Percentiles rank a stretch among this genome's conserved stretches.
These are phyloP conservation scores for Vararia minispora DNA, from an alignment of 768 basidiomycete genomes.

Conservation along the genomic window DNA sequence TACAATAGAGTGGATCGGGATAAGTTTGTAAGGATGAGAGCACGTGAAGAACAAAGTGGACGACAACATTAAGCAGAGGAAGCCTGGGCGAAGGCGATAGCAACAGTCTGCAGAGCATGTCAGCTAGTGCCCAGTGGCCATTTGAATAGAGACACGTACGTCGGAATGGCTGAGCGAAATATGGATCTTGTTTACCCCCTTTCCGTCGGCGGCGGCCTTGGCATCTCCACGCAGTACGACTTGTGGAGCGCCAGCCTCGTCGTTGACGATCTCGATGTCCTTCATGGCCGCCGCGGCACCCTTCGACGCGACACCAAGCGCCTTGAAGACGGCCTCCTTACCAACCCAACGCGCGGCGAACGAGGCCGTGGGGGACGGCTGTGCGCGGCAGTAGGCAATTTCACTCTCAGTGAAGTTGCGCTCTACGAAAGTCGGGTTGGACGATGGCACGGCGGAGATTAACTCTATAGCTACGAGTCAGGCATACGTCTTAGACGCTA, in stretches of 20 bases:
- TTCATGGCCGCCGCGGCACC: slow-evolving; percentile 94
- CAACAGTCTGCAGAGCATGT: slow-evolving; percentile 46
- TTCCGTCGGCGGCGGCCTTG: slow-evolving; percentile 53
- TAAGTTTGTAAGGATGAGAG: background rate
- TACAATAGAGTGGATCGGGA: background rate
- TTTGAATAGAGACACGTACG: slow-evolving; percentile 33
- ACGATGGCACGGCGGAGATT: slow-evolving; percentile 85
- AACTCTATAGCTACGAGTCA: slow-evolving; percentile 42
- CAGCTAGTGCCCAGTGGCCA: slow-evolving; percentile 6
- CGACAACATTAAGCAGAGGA: slow-evolving; percentile 19
- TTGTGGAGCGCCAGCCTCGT: slow-evolving; percentile 65
- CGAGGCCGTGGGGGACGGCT: slow-evolving; percentile 79
- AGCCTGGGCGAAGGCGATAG: slow-evolving; percentile 83
- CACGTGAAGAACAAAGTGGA: background rate
- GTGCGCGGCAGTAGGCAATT: slow-evolving; percentile 73
- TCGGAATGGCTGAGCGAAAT: slow-evolving; percentile 92
- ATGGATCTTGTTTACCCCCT: slow-evolving; percentile 64
- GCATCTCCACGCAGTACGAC: slow-evolving; percentile 77
- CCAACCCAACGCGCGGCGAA: slow-evolving; percentile 97
- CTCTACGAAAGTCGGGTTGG: slow-evolving; percentile 74
- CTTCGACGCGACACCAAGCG: slow-evolving; percentile 78
- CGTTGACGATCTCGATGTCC: slow-evolving; percentile 90
- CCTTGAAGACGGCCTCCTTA: slow-evolving; percentile 97
- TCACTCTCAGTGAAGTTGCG: slow-evolving; percentile 93
- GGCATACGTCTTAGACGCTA: slow-evolving; percentile 7